Base-by-base conservation (phyloP, 345 rosid species). In the Sisymbrium irio region DNA sequence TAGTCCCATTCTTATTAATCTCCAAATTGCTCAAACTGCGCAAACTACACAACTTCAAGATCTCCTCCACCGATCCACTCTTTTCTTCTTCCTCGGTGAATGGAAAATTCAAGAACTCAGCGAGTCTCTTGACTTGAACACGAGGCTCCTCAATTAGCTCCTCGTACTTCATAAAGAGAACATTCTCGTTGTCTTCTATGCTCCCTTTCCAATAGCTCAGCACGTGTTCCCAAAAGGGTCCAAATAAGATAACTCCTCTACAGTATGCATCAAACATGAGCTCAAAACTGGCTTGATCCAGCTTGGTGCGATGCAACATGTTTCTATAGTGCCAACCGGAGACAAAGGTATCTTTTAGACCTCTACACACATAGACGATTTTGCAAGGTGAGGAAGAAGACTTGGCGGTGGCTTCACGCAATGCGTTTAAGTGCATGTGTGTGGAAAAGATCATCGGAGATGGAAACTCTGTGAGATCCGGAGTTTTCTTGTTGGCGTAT, bases 201-300 rank as follows among this genome's bases (percentile, higher is more conserved):
- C 89, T 83, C 15, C 55, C 83, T 65, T 73, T 80, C 90, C 90
- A 86, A 27, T 84, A 86, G 19, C 77, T 72, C 59, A 83, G 56
- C 5, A 80, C 82, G 49, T 85, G 89, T 28, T 88, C 91, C 91
- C 94, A 88, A 32, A 68, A 85, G 0, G 94, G 89, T 27, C 94
- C 94, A 9, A 33, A 81, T 42, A 71, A 25, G 35, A 73, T 19
- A 78, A 77, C 80, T 2, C 94, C 91, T 36, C 72, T 70, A 7
- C 77, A 71, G 49, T 41, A 58, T 22, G 3, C 45, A 36, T 65
- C 47, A 49, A 70, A 69, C 71, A 13, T 89, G 79, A 42, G 81
- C 77, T 12, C 84, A 81, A 42, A 32, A 47, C 39, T 27, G 17
- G 61, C n/a, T 50, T 58, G 45, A 40, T 49, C 58, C 67, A 74